These are phyloP conservation scores for Bacterosira constricta DNA, from an alignment of 108 stramenopile genomes.

Conservation along the genomic window DNA sequence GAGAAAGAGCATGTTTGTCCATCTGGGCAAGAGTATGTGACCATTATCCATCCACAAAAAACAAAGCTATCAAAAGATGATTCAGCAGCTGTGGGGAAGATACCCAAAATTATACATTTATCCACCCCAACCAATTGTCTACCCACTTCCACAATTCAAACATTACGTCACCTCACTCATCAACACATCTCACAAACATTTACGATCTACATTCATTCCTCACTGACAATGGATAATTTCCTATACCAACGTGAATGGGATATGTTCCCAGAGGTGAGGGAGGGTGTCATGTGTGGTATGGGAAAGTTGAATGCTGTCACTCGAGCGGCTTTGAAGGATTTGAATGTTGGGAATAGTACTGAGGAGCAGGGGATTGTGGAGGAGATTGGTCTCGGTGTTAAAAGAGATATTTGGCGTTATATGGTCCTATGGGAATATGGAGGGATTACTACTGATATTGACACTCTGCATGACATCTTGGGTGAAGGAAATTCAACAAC, in stretches of 20 bases:
- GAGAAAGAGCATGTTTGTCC: not conserved
- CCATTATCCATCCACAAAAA: not conserved
- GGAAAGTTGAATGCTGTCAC: not conserved
- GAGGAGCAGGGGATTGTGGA: not conserved
- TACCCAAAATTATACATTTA: slow-evolving; percentile 24
- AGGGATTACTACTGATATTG: slow-evolving; percentile 23
- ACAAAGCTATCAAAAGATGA: not conserved
- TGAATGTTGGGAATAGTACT: not conserved
- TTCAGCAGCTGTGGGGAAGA: not conserved
- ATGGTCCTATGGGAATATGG: slow-evolving; percentile 60
- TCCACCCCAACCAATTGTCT: slow-evolving; percentile 19
- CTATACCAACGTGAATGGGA: not conserved
- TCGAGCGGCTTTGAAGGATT: not conserved
- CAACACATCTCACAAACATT: slow-evolving; percentile 1
- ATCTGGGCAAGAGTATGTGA: slow-evolving; percentile 15
- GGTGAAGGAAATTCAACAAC: not conserved
- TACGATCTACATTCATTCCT: slow-evolving; percentile 27
- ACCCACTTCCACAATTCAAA: not conserved
- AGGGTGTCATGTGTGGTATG: slow-evolving; percentile 16
- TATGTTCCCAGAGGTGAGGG: slow-evolving; percentile 24
- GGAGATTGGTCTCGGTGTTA: slow-evolving; percentile 15
- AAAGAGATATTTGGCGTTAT: slow-evolving; percentile 62
- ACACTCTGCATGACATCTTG: not conserved
- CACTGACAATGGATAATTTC: slow-evolving; percentile 1
- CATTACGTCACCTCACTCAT: slow-evolving; percentile 1